A percentile compares a stretch with the other conserved stretches of the same genome.
Evolutionary conservation across 257 asterid species (phyloP).

Genomic region (Ehretia macrophylla): DNA sequence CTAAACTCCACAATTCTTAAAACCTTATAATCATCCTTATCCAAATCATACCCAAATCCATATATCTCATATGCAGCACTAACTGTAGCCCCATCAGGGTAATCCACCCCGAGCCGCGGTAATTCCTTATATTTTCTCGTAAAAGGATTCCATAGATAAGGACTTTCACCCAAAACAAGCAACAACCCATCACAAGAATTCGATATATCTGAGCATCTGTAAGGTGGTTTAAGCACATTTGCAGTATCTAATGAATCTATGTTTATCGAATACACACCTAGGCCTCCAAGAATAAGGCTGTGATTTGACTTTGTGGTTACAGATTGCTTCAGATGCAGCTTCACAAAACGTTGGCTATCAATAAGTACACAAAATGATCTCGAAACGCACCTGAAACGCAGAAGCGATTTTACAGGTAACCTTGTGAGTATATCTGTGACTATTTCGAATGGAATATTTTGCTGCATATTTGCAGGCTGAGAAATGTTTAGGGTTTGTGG

Average conservation of each 20-base stretch:
- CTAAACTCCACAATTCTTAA: conserved; percentile 32
- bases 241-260: conserved; percentile 1
- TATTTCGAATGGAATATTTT: conserved; percentile 4
- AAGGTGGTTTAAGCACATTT: conserved; percentile 2
- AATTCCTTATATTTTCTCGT: conserved; percentile 11
- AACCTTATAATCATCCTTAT: conserved; percentile 52
- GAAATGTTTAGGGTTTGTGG: no score
- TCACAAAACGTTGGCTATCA: conserved; percentile 13
- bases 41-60: conserved; percentile 43
- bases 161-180: conserved; percentile 4
- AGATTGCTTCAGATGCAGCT: conserved; percentile 9
- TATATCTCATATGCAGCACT: background rate
- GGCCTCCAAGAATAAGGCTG: conserved; percentile 6
- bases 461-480: background rate
- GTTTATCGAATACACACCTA: conserved; percentile 11
- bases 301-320: background rate
- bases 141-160: conserved; percentile 20
- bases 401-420: conserved; percentile 15
- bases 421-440: conserved; percentile 11
- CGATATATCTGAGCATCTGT: conserved; percentile 10
- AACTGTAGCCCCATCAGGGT: background rate
- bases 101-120: background rate
- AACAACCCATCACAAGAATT: conserved; percentile 19
- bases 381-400: conserved; percentile 22
- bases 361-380: conserved; percentile 20